These are phyloP conservation scores for Parachlorella kessleri DNA, from an alignment of 139 green algal species.

Conservation along the genomic window DNA sequence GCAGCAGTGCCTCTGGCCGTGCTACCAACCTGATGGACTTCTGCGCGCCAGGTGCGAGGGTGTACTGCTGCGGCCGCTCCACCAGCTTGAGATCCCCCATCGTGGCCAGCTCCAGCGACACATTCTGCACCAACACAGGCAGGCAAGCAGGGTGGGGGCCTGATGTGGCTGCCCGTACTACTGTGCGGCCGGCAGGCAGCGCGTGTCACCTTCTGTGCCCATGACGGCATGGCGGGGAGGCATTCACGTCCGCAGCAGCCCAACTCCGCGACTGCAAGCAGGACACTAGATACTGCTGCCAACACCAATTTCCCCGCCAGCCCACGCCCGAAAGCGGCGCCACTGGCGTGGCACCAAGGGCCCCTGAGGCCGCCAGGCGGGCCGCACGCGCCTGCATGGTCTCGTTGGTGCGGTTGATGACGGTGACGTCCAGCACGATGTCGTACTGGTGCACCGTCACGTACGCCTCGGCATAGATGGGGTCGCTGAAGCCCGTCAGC, in stretches of 20 bases:
- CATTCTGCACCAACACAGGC: slow-evolving; percentile 69
- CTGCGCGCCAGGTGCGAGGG: slow-evolving; percentile 79
- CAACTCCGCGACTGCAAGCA: neutral
- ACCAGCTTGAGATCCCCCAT: slow-evolving; percentile 99
- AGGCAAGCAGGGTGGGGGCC: neutral
- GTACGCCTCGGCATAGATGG: slow-evolving; percentile 97
- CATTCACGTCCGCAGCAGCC: neutral
- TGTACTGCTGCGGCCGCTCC: slow-evolving; percentile 94
- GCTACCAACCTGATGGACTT: slow-evolving; percentile 20
- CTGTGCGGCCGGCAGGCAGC: no score
- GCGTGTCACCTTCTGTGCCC: no score
- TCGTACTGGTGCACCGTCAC: slow-evolving; percentile 98
- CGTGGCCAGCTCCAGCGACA: slow-evolving; percentile 97
- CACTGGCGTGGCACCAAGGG: no score
- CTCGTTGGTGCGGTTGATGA: slow-evolving; percentile 85
- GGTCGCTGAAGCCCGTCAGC: slow-evolving; percentile 96
- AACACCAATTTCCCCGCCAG: no score
- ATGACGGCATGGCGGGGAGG: no score
- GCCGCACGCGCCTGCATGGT: slow-evolving; percentile 40
- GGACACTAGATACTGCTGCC: no score
- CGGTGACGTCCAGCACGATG: slow-evolving; percentile 96
- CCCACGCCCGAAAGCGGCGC: no score
- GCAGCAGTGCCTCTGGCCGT: no score
- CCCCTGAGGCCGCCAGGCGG: no score
- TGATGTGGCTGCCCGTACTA: no score